phyloP scores from a whole-genome alignment of 73 alveolate species.

The Blepharisma stoltei region DNA sequence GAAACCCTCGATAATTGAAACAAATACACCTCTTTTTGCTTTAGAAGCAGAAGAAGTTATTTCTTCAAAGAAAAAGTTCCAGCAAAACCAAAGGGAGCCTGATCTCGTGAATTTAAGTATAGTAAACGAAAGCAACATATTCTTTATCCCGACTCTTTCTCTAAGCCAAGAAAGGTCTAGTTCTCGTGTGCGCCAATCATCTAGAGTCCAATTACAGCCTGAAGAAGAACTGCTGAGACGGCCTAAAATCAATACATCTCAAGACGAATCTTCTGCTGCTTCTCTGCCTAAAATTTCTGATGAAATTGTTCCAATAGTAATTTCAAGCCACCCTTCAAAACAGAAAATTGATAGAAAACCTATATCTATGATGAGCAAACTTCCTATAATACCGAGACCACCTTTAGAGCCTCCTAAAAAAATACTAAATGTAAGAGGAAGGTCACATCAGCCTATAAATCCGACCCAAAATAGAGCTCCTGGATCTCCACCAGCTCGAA shows the following conservation, averaged over 20 bases:
- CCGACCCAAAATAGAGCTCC: not conserved
- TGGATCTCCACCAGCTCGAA: not conserved
- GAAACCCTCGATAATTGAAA: too few species aligned
- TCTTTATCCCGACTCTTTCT: not conserved
- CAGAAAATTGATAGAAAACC: not conserved
- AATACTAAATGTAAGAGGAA: constrained; percentile 5
- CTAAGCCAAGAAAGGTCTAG: not conserved
- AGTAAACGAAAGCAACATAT: not conserved
- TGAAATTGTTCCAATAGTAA: too few species aligned
- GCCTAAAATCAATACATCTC: not conserved
- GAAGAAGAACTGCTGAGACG: not conserved
- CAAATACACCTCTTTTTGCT: too few species aligned
- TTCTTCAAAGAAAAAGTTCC: not conserved
- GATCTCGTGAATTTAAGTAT: not conserved
- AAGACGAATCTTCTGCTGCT: not conserved
- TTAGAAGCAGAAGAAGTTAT: too few species aligned
- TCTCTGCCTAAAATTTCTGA: too few species aligned
- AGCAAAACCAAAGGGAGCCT: constrained; percentile 1
- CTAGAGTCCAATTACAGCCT: not conserved
- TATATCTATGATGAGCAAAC: not conserved
- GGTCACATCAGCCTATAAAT: constrained; percentile 3
- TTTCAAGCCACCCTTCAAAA: too few species aligned
- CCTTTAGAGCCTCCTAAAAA: constrained; percentile 12
- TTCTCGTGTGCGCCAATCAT: not conserved
- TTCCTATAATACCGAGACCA: constrained; percentile 15